Percentiles rank a stretch among this genome's conserved stretches.
phyloP scores from a whole-genome alignment of 768 basidiomycete species.

The Tricholoma sp. region DNA sequence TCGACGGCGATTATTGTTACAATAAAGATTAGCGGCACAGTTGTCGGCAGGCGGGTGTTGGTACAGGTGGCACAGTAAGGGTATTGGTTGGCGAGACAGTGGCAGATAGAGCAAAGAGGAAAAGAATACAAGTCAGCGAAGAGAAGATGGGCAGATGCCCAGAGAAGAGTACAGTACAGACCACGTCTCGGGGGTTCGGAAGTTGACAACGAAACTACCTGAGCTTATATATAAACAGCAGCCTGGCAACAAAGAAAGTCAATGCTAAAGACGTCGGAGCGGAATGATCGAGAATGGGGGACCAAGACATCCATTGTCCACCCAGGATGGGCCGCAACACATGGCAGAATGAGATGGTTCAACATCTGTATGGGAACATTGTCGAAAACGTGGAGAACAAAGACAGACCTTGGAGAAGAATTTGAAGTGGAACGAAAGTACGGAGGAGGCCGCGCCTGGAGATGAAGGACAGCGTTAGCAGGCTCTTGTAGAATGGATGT shows the following conservation, averaged over 20 bases:
- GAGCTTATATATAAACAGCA: slow-evolving; percentile 26
- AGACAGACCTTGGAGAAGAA: slow-evolving; percentile 29
- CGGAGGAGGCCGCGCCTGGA: slow-evolving; percentile 72
- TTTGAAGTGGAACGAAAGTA: slow-evolving; percentile 55
- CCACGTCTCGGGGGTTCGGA: slow-evolving; percentile 23
- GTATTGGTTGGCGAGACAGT: neutral
- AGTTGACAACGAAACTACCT: slow-evolving; percentile 14
- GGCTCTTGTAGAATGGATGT: slow-evolving; percentile 8
- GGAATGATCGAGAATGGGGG: slow-evolving; percentile 18
- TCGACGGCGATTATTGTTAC: slow-evolving; percentile 7
- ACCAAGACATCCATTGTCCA: slow-evolving; percentile 18
- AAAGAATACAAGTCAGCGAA: slow-evolving; percentile 27
- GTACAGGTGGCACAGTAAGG: slow-evolving; percentile 11
- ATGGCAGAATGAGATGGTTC: slow-evolving; percentile 4
- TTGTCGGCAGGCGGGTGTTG: neutral
- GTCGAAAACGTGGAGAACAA: slow-evolving; percentile 6
- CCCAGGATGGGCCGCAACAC: slow-evolving; percentile 10
- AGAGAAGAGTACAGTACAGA: slow-evolving; percentile 18
- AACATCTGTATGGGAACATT: neutral
- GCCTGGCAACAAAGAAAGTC: slow-evolving; percentile 27
- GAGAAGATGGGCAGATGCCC: slow-evolving; percentile 7
- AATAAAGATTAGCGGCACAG: slow-evolving; percentile 11
- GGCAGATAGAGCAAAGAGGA: slow-evolving; percentile 10
- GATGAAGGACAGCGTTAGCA: slow-evolving; percentile 17
- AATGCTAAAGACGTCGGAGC: slow-evolving; percentile 8